Base-by-base conservation (phyloP, 176 grass and related monocot genomes). In the Dendrocalamus sinicus region DNA sequence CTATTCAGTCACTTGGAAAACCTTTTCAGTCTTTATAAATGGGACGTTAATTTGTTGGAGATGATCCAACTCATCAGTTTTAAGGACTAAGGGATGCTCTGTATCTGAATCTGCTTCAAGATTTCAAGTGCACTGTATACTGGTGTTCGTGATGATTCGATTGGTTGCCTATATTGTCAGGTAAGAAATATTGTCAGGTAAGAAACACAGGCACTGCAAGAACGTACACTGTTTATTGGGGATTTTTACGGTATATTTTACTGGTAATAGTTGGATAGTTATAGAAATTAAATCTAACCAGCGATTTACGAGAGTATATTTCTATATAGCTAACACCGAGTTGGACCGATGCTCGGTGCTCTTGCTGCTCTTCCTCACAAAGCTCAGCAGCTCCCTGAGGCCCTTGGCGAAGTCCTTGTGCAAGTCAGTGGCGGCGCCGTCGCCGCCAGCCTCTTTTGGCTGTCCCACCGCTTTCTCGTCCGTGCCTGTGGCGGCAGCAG, bases 361-460 rank as follows among this genome's bases (percentile, higher is more conserved):
- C 26, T 41, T 81, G 54, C 72, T 76, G 8, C 82, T 72, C 51
- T 87, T 93, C 84, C 67, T 83, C 73, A 88, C 81, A 82, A 85
- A 91, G 79, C 75, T 91, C 28, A 95, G 73, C 77, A 93, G 76
- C 81, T 87, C 91, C 72, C 55, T 85, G 24, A 92, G 79, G 28
- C 89, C 86, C 74, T 89, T 87, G 16, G 80, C 78, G 26, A 85
- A 74, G 58, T 92, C 93, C 71, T 83, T 86, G 45, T 78, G 86
- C 67, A 83, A 84, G 67, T 92, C 83, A 37, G 0, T 4, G 4
- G 4, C 4, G 59, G n/a, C 1, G 6, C 30, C 39, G 13, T 81
- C 19, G 84, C 12, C 8, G 89, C 15, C 12, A 75, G 37, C 54
- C 58, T 85, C 81, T 93, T 91, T 45, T 81, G 28, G 69, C 76